phyloP scores from a whole-genome alignment of 1,284 basidiomycete species.

The Sanguinoderma infundibulare region DNA sequence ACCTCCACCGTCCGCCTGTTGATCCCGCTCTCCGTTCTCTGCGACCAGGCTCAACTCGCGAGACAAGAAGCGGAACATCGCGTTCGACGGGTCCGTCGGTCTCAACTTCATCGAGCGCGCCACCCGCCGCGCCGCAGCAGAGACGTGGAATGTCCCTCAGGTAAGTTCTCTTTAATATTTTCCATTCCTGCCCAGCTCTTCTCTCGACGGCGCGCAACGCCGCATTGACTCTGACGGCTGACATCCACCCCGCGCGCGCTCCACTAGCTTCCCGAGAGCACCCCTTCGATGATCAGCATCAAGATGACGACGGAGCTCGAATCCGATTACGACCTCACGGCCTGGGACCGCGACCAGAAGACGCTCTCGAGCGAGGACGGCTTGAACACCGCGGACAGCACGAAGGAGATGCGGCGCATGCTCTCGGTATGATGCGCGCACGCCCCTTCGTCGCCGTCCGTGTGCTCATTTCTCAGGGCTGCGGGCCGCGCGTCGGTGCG shows the following conservation, averaged over 20 bases:
- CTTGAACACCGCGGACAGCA: neutral
- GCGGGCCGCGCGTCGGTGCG: too few species aligned
- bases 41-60: neutral
- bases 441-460: neutral
- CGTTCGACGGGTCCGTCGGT: slow-evolving; percentile 1
- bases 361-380: neutral
- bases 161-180: neutral
- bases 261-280: neutral
- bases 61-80: neutral
- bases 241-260: neutral
- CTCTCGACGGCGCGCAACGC: neutral
- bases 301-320: slow-evolving; percentile 5
- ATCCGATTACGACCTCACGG: neutral
- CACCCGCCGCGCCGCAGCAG: neutral
- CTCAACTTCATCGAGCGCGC: slow-evolving; percentile 3
- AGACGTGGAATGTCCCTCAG: slow-evolving; percentile 1
- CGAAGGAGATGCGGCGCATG: neutral
- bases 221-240: neutral
- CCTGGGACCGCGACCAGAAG: neutral
- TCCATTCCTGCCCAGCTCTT: neutral
- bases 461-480: too few species aligned
- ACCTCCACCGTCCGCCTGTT: neutral
- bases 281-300: slow-evolving; percentile 1
- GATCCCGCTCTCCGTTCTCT: neutral
- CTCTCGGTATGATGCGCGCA: neutral